Evolutionary conservation across 2,329 filamentous ascomycete species (phyloP).

Genomic region (Ophiocordyceps camponoti-saundersi): DNA sequence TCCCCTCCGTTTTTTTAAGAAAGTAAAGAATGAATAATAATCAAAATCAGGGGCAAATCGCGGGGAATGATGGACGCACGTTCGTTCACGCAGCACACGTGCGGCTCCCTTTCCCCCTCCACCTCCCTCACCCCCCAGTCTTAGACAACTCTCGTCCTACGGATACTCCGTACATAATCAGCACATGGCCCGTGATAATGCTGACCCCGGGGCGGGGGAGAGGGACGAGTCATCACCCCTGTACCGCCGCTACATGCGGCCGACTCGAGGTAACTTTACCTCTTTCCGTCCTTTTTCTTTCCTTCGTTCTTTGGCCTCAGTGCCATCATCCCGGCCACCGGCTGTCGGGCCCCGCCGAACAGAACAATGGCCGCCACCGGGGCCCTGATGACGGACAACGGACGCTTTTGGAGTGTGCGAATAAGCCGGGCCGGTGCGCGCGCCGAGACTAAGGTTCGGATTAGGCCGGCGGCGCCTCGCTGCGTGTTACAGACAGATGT

Average conservation of each 20-base stretch:
- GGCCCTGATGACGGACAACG: not conserved
- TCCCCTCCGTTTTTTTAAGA: not conserved
- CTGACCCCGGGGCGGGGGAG: not conserved
- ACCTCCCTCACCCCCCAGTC: not conserved
- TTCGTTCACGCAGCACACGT: not conserved
- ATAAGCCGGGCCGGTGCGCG: not conserved
- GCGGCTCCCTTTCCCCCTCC: not conserved
- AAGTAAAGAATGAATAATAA: not conserved
- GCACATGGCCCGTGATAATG: not conserved
- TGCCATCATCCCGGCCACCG: not conserved
- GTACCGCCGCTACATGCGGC: not conserved
- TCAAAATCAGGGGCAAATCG: not conserved
- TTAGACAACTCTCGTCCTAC: not conserved
- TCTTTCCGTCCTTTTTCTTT: not conserved
- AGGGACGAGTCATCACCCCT: not conserved
- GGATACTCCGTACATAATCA: too few relatives aligned
- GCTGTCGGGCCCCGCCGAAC: not conserved
- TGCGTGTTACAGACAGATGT: not conserved
- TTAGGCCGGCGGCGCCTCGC: not conserved
- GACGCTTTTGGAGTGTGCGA: not conserved
- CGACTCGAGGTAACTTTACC: not conserved
- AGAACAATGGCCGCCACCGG: not conserved
- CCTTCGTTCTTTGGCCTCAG: not conserved
- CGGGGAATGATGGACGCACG: not conserved
- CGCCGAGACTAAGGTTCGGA: too few relatives aligned